Conservation (phyloP, 176 grass and related monocot genomes). For the Raddia guianensis region DNA sequence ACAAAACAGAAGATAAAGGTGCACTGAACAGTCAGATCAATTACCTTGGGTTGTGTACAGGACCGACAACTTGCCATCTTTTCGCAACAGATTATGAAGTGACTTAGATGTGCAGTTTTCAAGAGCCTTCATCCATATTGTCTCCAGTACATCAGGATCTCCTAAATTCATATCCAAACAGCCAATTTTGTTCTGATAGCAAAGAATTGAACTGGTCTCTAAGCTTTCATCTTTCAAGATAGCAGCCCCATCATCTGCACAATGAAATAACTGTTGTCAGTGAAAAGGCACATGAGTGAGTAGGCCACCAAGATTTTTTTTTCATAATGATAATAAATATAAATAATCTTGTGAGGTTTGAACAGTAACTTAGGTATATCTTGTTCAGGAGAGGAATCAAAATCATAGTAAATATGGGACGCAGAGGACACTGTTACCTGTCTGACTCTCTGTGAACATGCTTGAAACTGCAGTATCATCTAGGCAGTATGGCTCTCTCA, state of each 20-base stretch:
- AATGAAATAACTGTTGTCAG: slow-evolving; percentile 34
- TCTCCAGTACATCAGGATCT: slow-evolving; percentile 67
- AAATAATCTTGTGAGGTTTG: neutral
- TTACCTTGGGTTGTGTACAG: slow-evolving; percentile 78
- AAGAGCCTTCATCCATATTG: slow-evolving; percentile 80
- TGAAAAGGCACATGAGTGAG: slow-evolving; percentile 18
- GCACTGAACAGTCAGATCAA: slow-evolving; percentile 26
- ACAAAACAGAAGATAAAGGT: slow-evolving; percentile 26
- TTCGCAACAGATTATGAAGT: slow-evolving; percentile 60
- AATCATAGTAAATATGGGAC: neutral
- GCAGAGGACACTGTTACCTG: slow-evolving; percentile 36
- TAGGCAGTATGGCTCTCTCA: slow-evolving; percentile 59
- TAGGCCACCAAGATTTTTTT: neutral
- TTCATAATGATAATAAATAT: slow-evolving; percentile 7
- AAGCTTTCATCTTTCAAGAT: slow-evolving; percentile 59
- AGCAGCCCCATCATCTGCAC: slow-evolving; percentile 59
- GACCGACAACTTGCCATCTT: slow-evolving; percentile 76
- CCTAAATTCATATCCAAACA: slow-evolving; percentile 67
- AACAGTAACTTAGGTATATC: neutral
- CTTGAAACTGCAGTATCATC: slow-evolving; percentile 54
- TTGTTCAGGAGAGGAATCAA: neutral
- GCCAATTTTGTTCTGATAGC: slow-evolving; percentile 50
- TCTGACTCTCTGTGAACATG: slow-evolving; percentile 56
- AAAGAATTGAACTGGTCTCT: slow-evolving; percentile 54
- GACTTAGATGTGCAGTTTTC: slow-evolving; percentile 65